Base-by-base conservation (phyloP, 306 rosid genomes). In the Vigna nakashimae region DNA sequence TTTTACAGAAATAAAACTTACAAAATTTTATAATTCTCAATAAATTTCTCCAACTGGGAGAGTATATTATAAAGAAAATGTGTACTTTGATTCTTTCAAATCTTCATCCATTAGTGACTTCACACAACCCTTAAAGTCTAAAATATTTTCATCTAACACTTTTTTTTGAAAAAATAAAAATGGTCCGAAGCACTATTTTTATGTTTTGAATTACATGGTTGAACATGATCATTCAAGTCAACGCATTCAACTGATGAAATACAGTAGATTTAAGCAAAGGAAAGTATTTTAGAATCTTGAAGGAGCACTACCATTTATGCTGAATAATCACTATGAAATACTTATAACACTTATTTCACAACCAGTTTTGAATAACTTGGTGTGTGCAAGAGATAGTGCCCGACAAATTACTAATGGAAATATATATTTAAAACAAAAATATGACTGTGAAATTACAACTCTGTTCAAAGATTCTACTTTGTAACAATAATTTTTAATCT, bases 401-500 rank as follows among this genome's bases (percentile, higher is more conserved):
- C 30, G 3, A 62, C 20, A 30, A 75, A 18, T 63, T 76, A 69
- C 64, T 72, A 15, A 72, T 26, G 42, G 52, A 71, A 38, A 69
- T 48, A 71, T 57, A 55, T 3, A 58, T 68, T 34, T 36, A 48
- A 76, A 55, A 82, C n/a, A 60, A 34, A 36, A 50, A n/a, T 46
- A 57, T 57, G 65, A 45, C 43, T 4, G 15, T 13, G 36, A 51
- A 74, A 80, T 75, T 30, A 52, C 9, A 51, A 51, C 52, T 77
- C 45, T 43, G 69, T 45, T 68, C 55, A 46, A 49, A 69, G 57
- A 69, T 65, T 78, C 40, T 48, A 74, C 13, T 42, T 42, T 9
- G 46, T 42, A 42, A 68, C 56, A 51, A 80, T 70, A 64, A 67
- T 59, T 78, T 52, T 55, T 38, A 40, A 74, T 45, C 51, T 42